Evolutionary conservation across 768 basidiomycete genomes (phyloP), one percentile per base, ranked within the genome.

Genomic region (Rhizopogon roseolus): DNA sequence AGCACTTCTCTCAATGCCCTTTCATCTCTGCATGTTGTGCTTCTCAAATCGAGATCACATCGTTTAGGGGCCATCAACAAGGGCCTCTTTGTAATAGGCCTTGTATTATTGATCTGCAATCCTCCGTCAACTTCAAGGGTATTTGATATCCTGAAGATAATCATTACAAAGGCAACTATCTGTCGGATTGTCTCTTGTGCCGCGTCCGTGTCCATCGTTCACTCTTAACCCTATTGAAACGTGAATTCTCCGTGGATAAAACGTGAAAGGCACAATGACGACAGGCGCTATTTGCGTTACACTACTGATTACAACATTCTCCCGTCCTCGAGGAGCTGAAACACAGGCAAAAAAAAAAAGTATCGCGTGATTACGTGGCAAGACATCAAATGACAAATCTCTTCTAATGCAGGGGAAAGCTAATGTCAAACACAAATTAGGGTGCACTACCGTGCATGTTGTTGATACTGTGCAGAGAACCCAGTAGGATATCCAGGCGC

Each of bases 391-490:
- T 46, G 34, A 17, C 45, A 34, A 34, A 4, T 3, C 16, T 16
- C 34, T 48, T 36, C 34, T 25, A 25, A 19, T 34, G 8, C 46
- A 43, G 6, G 8, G 22, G 34, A 14, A 14, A 17, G 25, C 16
- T 22, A n/a, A 14, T 49, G 5, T 29, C 22, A n/a, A 16, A 11
- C 11, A 22, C 22, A 22, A 22, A 17, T 17, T 17, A 40, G 17
- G 28, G 4, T 36, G 32, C n/a, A 48, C 66, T 56, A 68, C 32
- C 67, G 60, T 34, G 69, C 22, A 46, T 70, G 42, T 36, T 52
- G 67, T 48, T 71, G 67, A 50, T 68, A 68, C 53, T 70, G 69
- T 25, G 61, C 59, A 10, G 69, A 60, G 37, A 71, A 68, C 41
- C 57, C 67, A 25, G 58, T 56, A 10, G 69, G 60, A 37, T 68